Base-by-base conservation (phyloP, 2,329 filamentous ascomycete genomes). In the Zarea fungicola region DNA sequence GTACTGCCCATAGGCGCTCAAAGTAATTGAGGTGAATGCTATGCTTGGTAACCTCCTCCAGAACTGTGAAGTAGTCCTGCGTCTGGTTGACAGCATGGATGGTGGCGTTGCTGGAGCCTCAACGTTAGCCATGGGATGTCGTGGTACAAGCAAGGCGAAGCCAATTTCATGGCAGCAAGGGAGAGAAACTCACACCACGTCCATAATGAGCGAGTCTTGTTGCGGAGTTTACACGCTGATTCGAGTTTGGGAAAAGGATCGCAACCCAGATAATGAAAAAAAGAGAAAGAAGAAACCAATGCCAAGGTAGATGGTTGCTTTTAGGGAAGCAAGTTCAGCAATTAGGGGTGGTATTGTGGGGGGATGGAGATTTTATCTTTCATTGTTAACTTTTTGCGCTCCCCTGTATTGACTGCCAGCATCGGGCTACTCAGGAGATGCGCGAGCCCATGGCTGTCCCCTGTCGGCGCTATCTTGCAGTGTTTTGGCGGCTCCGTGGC, bases 1-100 rank as follows among this genome's bases (percentile, higher is more conserved):
- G 64, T 75, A 83, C 81, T 42, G 88, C 86, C 93, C 93, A 99
- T 57, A 96, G 76, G 64, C 85, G 84, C 77, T 99, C 93, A 62
- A 84, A 74, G 55, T 89, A 77, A 70, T 89, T 96, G 63, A 99
- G 83, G 58, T 90, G 81, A 50, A 95, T 80, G 79, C 96, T 93
- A 77, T 81, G 78, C 64, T 83, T 82, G 62, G 78, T 73, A 19
- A 85, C 75, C 64, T 84, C 79, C 55, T 83, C 78, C 61, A 81
- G 76, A 54, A 84, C 78, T 57, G 68, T 71, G 34, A 79, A 68
- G 63, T 81, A 81, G 57, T 73, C 71, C 52, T 71, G 66, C 37
- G 73, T 70, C 56, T 73, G 68, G 66, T 72, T 75, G 48, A 77
- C 66, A 54, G 67, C 65, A 52, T 73, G 64, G 51, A 65, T 58